Conservation (phyloP, 345 rosid genomes). For the Populus euphratica region DNA sequence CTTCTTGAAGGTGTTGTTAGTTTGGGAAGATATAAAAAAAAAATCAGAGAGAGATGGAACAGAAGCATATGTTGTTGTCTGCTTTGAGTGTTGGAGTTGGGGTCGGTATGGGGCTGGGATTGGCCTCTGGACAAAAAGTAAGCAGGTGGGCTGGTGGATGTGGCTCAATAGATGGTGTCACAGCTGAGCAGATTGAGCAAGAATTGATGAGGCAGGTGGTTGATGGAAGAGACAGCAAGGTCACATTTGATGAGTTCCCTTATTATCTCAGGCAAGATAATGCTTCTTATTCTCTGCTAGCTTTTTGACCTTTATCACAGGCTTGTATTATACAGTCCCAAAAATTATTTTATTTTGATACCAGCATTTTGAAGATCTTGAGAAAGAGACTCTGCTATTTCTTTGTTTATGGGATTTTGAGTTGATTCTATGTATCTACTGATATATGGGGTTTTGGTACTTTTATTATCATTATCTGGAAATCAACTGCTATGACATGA, state of each 20-base stretch:
- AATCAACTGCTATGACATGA: constrained; percentile 11
- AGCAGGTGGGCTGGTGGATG: constrained; percentile 52
- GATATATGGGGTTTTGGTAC: constrained; percentile 4
- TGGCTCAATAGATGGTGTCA: constrained; percentile 42
- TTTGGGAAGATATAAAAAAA: not conserved
- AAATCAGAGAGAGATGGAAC: constrained; percentile 51
- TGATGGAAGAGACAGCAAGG: constrained; percentile 57
- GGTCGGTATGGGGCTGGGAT: constrained; percentile 78
- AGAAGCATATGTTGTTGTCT: constrained; percentile 62
- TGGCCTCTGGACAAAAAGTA: constrained; percentile 72
- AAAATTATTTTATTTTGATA: not conserved
- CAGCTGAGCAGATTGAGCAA: constrained; percentile 67
- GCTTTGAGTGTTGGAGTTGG: constrained; percentile 88
- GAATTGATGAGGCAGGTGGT: constrained; percentile 67
- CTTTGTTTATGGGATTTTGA: not conserved
- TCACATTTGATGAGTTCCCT: constrained; percentile 84
- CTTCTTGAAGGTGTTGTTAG: not conserved
- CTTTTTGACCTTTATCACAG: not conserved
- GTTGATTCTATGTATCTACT: not conserved
- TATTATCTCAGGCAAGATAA: constrained; percentile 70
- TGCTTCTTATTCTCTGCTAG: not conserved
- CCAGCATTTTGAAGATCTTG: constrained; percentile 9
- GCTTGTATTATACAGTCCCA: not conserved
- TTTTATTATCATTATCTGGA: constrained; percentile 8
- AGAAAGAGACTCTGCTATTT: not conserved